Base-by-base conservation (phyloP, 495 filamentous ascomycete species). In the Xylaria longipes region DNA sequence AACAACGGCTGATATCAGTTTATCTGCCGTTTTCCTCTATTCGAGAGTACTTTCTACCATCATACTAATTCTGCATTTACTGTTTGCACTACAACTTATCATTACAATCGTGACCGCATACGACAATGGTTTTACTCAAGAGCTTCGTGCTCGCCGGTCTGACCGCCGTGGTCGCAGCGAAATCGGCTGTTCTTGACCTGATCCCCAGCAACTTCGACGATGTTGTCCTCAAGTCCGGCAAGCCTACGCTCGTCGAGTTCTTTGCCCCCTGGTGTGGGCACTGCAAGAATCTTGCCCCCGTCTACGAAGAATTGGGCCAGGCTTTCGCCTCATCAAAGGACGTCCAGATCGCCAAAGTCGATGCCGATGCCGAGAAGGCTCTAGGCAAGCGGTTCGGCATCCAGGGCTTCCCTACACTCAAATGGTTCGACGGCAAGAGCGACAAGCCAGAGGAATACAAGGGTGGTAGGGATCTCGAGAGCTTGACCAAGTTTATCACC, bases 191-290 rank as follows among this genome's bases (percentile, higher is more conserved):
- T 64, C 82, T 94, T 71, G 95, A 98, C 81, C 90, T 98, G 65
- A 89, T 92, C 72, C 94, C 95, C 68, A 82, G 81, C 72, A 98
- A 98, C 84, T 98, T 98, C 80, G 94, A 98, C 82, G 82, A 91
- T 11, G 87, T 97, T 65, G 93, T 97, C 71, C 88, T 98, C 41
- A 87, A 96, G 77, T 94, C 92, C 67, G 94, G 94, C 79, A 98
- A 97, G 85, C 97, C 97, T 37, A 94, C 97, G 0, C 89, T 99
- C 45, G 96, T 99, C 71, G 96, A 99, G 80, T 99, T 99, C 88
- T 99, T 98, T 82, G 96, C 96, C 60, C 96, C 96, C 69, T 99
- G 96, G 96, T 99, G 97, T 82, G 97, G 97, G 58, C 94, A 99
- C 88, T 99, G 96, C 92, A 98, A 98, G 87, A 97, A 83, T 70